phyloP scores from a whole-genome alignment of 495 filamentous ascomycete genomes.

The Aspergillus wentii region DNA sequence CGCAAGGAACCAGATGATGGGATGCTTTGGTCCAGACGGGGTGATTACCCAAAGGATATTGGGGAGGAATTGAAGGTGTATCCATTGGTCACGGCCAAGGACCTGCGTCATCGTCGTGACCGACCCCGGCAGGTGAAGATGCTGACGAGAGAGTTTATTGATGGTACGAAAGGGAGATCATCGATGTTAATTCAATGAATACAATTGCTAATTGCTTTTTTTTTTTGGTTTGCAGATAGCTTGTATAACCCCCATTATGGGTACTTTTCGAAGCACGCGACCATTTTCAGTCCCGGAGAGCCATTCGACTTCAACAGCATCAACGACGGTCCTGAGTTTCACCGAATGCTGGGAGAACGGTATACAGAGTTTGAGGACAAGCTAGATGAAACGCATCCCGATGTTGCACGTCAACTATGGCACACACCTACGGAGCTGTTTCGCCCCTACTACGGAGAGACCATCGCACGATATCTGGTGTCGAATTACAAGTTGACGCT shows the following conservation, averaged over 20 bases:
- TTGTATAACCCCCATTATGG: constrained; percentile 97
- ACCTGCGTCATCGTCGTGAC: constrained; percentile 63
- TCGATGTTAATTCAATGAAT: neutral
- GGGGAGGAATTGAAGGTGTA: constrained; percentile 71
- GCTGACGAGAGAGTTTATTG: constrained; percentile 94
- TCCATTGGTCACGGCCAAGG: constrained; percentile 78
- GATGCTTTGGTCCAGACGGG: constrained; percentile 73
- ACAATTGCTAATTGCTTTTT: constrained; percentile 9
- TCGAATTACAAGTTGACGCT: constrained; percentile 92
- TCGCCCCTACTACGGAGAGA: constrained; percentile 92
- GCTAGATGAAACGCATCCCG: constrained; percentile 63
- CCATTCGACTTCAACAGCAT: constrained; percentile 88
- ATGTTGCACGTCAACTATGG: constrained; percentile 88
- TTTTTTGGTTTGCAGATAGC: constrained; percentile 67
- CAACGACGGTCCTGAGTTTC: constrained; percentile 77
- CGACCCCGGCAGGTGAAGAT: constrained; percentile 90
- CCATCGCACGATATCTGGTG: constrained; percentile 89
- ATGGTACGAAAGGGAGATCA: constrained; percentile 58
- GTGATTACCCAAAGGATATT: constrained; percentile 68
- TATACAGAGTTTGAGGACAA: constrained; percentile 89
- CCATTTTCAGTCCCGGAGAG: constrained; percentile 88
- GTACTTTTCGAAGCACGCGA: constrained; percentile 95
- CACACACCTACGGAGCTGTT: constrained; percentile 98
- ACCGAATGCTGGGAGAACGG: constrained; percentile 64
- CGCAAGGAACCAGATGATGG: constrained; percentile 28